phyloP scores from a whole-genome alignment of 2,329 filamentous ascomycete genomes.

The Nigrospora oryzae region DNA sequence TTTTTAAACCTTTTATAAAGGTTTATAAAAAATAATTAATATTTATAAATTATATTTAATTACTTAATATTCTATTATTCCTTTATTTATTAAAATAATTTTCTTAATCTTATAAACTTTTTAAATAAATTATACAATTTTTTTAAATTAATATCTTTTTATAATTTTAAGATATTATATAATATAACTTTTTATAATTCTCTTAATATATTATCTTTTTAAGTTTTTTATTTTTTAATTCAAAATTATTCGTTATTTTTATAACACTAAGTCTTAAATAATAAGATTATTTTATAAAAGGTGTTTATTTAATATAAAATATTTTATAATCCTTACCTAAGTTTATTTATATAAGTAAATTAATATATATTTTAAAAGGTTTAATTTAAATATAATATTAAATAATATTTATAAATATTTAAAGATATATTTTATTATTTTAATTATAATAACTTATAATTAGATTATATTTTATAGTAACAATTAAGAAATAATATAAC shows the following conservation, averaged over 20 bases:
- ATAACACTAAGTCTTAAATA: neutral
- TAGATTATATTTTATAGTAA: too few relatives aligned
- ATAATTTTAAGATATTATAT: neutral
- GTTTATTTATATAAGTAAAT: neutral
- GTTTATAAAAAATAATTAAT: neutral
- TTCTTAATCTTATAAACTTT: too few relatives aligned
- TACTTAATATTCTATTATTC: neutral
- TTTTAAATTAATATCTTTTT: neutral
- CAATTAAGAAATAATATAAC: constrained; percentile 14
- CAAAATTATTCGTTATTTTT: neutral
- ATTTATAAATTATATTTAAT: neutral
- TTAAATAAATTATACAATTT: neutral
- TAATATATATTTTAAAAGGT: neutral
- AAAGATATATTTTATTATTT: too few relatives aligned
- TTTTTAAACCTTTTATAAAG: neutral
- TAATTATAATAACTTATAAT: too few relatives aligned
- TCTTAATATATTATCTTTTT: neutral
- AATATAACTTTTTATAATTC: neutral
- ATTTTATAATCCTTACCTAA: neutral
- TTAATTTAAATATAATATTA: constrained; percentile 12
- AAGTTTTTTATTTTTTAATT: neutral
- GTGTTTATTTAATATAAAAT: neutral
- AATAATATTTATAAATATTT: constrained; percentile 13
- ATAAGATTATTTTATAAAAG: neutral
- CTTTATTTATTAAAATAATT: too few relatives aligned